Percentiles rank a stretch among this genome's conserved stretches.
phyloP scores from a whole-genome alignment of 257 asterid species.

The Datura wrightii region DNA sequence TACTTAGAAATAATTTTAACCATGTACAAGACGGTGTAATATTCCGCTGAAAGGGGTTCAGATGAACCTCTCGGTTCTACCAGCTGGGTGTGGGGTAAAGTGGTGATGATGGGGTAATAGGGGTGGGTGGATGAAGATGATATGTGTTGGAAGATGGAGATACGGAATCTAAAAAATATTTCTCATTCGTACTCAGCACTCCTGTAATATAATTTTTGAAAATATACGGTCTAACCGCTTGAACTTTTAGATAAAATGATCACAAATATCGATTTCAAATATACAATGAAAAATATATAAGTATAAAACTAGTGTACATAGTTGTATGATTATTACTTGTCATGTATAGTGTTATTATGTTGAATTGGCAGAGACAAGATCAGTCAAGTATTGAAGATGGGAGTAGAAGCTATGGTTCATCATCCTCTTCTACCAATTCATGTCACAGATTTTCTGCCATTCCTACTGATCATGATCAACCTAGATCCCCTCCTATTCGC shows the following conservation, averaged over 20 bases:
- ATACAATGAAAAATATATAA: background rate
- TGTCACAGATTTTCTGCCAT: constrained; percentile 49
- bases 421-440: constrained; percentile 69
- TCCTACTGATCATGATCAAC: constrained; percentile 54
- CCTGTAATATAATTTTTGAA: too few species aligned
- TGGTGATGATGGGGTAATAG: too few species aligned
- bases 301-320: background rate
- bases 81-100: too few species aligned
- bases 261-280: too few species aligned
- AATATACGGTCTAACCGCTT: background rate
- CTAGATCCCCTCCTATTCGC: constrained; percentile 72
- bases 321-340: background rate
- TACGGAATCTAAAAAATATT: too few species aligned
- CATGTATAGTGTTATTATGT: background rate
- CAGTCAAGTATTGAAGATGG: constrained; percentile 40
- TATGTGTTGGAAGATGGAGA: too few species aligned
- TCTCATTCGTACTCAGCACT: too few species aligned
- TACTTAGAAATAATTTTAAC: too few species aligned
- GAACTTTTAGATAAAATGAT: background rate
- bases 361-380: constrained; percentile 57
- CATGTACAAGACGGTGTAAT: too few species aligned
- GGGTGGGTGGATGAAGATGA: too few species aligned
- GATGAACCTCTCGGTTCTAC: too few species aligned
- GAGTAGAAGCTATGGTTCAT: constrained; percentile 56
- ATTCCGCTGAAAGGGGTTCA: too few species aligned